Evolutionary conservation across 164 flowering plant species (phyloP).

Genomic region (Tetracentron sinense): DNA sequence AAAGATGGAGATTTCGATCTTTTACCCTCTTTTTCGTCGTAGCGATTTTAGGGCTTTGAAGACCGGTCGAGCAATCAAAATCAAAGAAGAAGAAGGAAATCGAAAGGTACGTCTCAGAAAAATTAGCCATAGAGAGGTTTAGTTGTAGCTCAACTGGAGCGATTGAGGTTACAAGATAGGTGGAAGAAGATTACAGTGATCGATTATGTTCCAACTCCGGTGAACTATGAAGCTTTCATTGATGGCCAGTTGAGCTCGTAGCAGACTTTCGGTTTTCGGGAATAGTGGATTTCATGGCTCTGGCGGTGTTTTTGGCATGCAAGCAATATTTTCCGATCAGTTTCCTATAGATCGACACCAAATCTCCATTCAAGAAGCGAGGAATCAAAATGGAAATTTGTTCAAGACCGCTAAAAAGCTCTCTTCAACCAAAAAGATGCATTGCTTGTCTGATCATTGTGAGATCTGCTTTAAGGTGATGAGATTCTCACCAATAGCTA

Average conservation of each 20-base stretch:
- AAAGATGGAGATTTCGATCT: too few relatives aligned
- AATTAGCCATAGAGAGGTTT: slow-evolving; percentile 55
- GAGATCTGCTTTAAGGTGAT: slow-evolving; percentile 18
- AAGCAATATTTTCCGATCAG: background rate
- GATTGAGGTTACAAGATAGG: too few relatives aligned
- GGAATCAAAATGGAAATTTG: slow-evolving; percentile 4
- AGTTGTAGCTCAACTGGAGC: slow-evolving; percentile 68
- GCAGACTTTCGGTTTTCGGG: background rate
- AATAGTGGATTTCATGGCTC: background rate
- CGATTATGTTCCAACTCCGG: background rate
- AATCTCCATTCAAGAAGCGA: background rate
- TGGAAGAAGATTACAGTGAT: slow-evolving; percentile 28
- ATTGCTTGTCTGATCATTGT: slow-evolving; percentile 11
- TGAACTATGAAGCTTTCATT: background rate
- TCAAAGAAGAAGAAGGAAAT: background rate
- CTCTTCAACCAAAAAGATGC: slow-evolving; percentile 23
- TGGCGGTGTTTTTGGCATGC: background rate
- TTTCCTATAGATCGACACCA: background rate
- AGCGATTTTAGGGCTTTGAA: too few relatives aligned
- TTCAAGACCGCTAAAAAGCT: slow-evolving; percentile 18
- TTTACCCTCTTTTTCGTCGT: too few relatives aligned
- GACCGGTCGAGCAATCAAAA: too few relatives aligned
- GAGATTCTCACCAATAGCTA: background rate
- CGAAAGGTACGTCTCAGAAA: slow-evolving; percentile 17
- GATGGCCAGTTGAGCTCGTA: too few relatives aligned